phyloP scores from a whole-genome alignment of 192 early-diverging fungal species.

The Backusella westeae region DNA sequence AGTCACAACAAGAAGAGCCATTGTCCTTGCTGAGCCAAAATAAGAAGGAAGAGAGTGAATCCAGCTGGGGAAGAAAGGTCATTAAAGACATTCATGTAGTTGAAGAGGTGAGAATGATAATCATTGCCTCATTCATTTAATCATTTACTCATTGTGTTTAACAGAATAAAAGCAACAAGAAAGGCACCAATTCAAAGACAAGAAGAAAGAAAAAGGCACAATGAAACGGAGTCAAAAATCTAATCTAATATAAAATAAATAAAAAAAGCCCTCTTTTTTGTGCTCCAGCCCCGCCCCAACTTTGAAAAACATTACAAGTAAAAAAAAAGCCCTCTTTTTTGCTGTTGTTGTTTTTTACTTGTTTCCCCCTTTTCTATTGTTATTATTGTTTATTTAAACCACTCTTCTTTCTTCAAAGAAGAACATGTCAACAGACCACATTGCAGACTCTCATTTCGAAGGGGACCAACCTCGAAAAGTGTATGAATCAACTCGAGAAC shows the following conservation, averaged over 20 bases:
- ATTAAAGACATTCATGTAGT: background rate
- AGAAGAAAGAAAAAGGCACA: no score
- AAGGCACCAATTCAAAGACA: no score
- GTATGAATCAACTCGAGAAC: conserved; percentile 7
- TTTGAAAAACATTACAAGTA: no score
- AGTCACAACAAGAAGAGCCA: conserved; percentile 9
- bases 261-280: no score
- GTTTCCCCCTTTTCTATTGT: background rate
- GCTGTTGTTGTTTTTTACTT: background rate
- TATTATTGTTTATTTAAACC: background rate
- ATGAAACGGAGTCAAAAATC: no score
- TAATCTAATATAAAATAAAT: no score
- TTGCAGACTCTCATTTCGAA: background rate
- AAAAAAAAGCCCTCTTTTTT: background rate
- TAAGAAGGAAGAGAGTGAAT: background rate
- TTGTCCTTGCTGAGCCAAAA: background rate
- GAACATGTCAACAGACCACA: conserved; percentile 1
- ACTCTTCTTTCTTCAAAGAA: background rate
- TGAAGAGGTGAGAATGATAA: background rate
- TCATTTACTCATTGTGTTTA: no score
- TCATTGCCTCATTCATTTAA: no score
- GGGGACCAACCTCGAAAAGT: conserved; percentile 4
- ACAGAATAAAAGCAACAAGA: background rate
- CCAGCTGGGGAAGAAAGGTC: background rate
- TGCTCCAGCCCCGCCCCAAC: no score